These are phyloP conservation scores for Cladorrhinum sp. DNA, from an alignment of 2,329 filamentous ascomycete genomes.

Conservation along the genomic window DNA sequence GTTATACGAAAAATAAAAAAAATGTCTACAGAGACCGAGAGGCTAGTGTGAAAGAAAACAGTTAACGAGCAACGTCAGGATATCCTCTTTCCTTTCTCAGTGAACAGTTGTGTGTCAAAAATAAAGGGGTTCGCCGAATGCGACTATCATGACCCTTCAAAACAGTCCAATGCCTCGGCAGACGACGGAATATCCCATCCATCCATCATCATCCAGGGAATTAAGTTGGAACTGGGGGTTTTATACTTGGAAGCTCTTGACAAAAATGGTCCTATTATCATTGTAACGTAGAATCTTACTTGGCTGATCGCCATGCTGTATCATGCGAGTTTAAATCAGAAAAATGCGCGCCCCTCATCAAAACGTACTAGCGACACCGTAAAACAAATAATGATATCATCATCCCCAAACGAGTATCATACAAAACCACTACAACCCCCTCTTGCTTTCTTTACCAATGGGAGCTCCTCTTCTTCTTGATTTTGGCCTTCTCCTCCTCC, in stretches of 20 bases:
- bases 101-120: not conserved
- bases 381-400: not conserved
- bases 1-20: too few species aligned
- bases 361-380: too few species aligned
- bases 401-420: not conserved
- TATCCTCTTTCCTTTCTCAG: not conserved
- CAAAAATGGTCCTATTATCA: not conserved
- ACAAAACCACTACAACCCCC: not conserved
- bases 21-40: too few species aligned
- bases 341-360: too few species aligned
- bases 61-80: not conserved
- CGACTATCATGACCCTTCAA: not conserved
- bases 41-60: too few species aligned
- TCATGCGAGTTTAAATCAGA: too few species aligned
- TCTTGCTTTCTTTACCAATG: slow-evolving; percentile 27
- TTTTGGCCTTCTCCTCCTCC: slow-evolving; percentile 26
- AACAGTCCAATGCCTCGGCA: not conserved
- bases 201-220: too few species aligned
- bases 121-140: not conserved
- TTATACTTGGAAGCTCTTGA: too few species aligned
- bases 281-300: not conserved
- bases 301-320: too few species aligned
- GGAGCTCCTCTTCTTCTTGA: slow-evolving; percentile 37
- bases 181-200: not conserved
- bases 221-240: not conserved